Percentiles rank a stretch among this genome's conserved stretches.
Evolutionary conservation across 2,329 filamentous ascomycete species (phyloP).

Genomic region (Hypocreales sp.): DNA sequence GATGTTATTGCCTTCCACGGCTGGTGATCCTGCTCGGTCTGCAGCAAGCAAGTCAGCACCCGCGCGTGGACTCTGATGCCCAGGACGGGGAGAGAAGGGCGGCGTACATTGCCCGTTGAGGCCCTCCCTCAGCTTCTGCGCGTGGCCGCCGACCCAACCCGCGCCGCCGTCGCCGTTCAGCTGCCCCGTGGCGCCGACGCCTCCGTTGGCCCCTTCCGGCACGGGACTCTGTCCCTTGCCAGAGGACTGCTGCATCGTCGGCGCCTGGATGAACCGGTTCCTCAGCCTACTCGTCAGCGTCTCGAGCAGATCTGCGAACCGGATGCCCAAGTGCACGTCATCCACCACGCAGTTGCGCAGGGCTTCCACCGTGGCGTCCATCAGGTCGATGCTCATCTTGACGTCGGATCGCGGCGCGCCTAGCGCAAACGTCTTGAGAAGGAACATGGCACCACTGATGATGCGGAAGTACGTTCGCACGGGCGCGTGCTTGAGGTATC

Average conservation of each 20-base stretch:
- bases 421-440: constrained; percentile 71
- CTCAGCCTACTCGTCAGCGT: constrained; percentile 60
- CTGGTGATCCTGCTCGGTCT: constrained; percentile 20
- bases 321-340: constrained; percentile 71
- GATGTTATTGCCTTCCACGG: constrained; percentile 31
- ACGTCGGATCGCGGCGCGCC: constrained; percentile 68
- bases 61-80: no score
- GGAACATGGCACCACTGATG: constrained; percentile 71
- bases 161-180: constrained; percentile 9
- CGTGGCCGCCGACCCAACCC: constrained; percentile 20
- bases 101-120: constrained; percentile 21
- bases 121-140: constrained; percentile 23
- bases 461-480: constrained; percentile 79
- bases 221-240: constrained; percentile 26
- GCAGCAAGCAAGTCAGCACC: constrained; percentile 11
- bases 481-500: constrained; percentile 68
- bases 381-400: constrained; percentile 56
- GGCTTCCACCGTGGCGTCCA: constrained; percentile 60
- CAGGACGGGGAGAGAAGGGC: not conserved
- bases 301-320: constrained; percentile 71
- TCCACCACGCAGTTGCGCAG: constrained; percentile 68
- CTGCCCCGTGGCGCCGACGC: constrained; percentile 12
- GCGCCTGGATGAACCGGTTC: constrained; percentile 56
- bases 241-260: constrained; percentile 26
- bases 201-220: constrained; percentile 15